Evolutionary conservation across 352 stramenopile species (phyloP).

Genomic region (Pythium aristosporum): DNA sequence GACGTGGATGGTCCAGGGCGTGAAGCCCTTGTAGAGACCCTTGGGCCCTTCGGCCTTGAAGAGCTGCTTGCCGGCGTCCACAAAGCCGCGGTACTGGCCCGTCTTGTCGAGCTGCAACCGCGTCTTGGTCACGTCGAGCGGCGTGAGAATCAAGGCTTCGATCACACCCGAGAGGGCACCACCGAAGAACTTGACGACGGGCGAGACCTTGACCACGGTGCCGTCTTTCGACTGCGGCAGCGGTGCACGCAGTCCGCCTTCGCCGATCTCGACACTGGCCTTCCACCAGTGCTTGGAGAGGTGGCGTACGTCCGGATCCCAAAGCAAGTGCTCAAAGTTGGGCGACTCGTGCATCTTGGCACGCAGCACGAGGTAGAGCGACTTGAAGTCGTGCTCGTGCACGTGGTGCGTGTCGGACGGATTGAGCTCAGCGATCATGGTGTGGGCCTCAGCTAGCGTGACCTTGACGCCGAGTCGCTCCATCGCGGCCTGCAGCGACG

Average conservation of each 20-base stretch:
- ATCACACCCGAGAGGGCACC: constrained; percentile 85
- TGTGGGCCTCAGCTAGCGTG: constrained; percentile 69
- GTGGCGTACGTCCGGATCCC: constrained; percentile 80
- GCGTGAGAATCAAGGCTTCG: constrained; percentile 85
- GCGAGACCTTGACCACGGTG: constrained; percentile 62
- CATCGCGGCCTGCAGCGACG: constrained; percentile 63
- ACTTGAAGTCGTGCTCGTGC: constrained; percentile 80
- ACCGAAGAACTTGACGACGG: constrained; percentile 74
- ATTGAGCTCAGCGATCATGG: constrained; percentile 78
- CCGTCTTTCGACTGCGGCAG: constrained; percentile 47
- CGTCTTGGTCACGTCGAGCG: constrained; percentile 88
- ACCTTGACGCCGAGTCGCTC: constrained; percentile 62
- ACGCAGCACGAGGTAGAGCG: constrained; percentile 77
- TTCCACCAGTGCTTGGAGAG: constrained; percentile 88
- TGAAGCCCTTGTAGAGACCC: constrained; percentile 88
- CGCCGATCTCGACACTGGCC: constrained; percentile 77
- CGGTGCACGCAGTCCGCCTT: constrained; percentile 65
- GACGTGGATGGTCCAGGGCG: constrained; percentile 87
- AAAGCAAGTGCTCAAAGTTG: constrained; percentile 75
- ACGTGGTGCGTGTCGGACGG: constrained; percentile 62
- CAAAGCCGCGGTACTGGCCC: constrained; percentile 83
- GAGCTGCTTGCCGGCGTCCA: constrained; percentile 85
- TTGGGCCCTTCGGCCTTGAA: constrained; percentile 70
- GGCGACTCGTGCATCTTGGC: constrained; percentile 70
- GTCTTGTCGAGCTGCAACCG: constrained; percentile 87